Evolutionary conservation across 176 grass and related monocot genomes (phyloP).

Genomic region (Puya raimondii): DNA sequence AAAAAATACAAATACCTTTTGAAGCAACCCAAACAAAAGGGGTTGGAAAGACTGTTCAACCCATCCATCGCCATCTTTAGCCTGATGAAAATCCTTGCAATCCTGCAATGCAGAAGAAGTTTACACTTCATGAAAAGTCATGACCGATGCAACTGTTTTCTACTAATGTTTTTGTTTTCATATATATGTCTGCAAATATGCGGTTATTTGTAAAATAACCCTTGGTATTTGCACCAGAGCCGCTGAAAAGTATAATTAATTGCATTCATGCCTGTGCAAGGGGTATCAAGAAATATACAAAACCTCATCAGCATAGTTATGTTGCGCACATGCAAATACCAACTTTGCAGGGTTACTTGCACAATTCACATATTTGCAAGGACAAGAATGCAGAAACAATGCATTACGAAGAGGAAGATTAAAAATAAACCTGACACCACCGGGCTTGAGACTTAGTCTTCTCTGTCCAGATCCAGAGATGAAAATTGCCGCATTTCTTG

Average conservation of each 20-base stretch:
- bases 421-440: slow-evolving; percentile 85
- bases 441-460: slow-evolving; percentile 84
- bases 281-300: too few species aligned
- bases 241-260: too few species aligned
- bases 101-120: slow-evolving; percentile 42
- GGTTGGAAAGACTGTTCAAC: slow-evolving; percentile 90
- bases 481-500: slow-evolving; percentile 81
- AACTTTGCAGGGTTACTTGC: too few species aligned
- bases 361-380: neutral
- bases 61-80: slow-evolving; percentile 99
- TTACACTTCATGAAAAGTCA: neutral
- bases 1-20: slow-evolving; percentile 48
- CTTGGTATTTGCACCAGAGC: too few species aligned
- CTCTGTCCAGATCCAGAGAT: slow-evolving; percentile 79
- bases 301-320: neutral
- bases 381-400: slow-evolving; percentile 8
- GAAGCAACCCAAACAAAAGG: slow-evolving; percentile 69
- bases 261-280: too few species aligned
- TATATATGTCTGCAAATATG: too few species aligned
- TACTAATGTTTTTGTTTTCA: neutral
- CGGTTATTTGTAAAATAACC: too few species aligned
- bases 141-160: neutral
- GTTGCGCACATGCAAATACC: too few species aligned
- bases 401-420: neutral
- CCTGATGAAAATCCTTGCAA: slow-evolving; percentile 96